These are phyloP conservation scores for Plasmodium chabaudi DNA, from an alignment of 169 alveolate genomes.

Conservation along the genomic window DNA sequence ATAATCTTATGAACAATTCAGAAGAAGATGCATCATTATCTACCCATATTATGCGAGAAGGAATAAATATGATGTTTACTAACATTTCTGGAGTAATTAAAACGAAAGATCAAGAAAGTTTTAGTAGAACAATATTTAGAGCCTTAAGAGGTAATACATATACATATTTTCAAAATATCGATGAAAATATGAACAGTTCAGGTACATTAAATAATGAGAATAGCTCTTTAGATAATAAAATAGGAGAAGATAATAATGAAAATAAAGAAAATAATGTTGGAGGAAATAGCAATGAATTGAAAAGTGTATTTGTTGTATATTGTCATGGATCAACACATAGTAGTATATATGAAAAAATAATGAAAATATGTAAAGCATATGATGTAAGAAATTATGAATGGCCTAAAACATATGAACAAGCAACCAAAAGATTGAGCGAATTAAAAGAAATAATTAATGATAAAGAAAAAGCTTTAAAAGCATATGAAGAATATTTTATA, in stretches of 20 bases:
- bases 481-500: slow-evolving; percentile 90
- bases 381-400: slow-evolving; percentile 91
- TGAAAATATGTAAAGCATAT: slow-evolving; percentile 93
- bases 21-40: slow-evolving; percentile 78
- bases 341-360: slow-evolving; percentile 91
- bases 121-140: slow-evolving; percentile 96
- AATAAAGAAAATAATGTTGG: slow-evolving; percentile 67
- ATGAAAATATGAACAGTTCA: slow-evolving; percentile 78
- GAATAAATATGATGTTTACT: slow-evolving; percentile 86
- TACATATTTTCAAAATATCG: slow-evolving; percentile 91
- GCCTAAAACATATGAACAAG: slow-evolving; percentile 86
- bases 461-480: slow-evolving; percentile 91
- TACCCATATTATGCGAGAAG: slow-evolving; percentile 73
- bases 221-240: slow-evolving; percentile 26
- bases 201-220: slow-evolving; percentile 57
- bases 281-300: slow-evolving; percentile 78
- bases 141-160: slow-evolving; percentile 97
- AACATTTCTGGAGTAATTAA: slow-evolving; percentile 94
- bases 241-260: slow-evolving; percentile 10
- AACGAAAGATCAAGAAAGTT: slow-evolving; percentile 92
- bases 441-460: slow-evolving; percentile 88
- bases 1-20: slow-evolving; percentile 29
- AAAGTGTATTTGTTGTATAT: slow-evolving; percentile 95
- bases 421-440: slow-evolving; percentile 82
- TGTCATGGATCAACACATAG: slow-evolving; percentile 92